Percentiles rank a stretch among this genome's conserved stretches.
Evolutionary conservation across 306 rosid species (phyloP).

Genomic region (Dicorynia guianensis): DNA sequence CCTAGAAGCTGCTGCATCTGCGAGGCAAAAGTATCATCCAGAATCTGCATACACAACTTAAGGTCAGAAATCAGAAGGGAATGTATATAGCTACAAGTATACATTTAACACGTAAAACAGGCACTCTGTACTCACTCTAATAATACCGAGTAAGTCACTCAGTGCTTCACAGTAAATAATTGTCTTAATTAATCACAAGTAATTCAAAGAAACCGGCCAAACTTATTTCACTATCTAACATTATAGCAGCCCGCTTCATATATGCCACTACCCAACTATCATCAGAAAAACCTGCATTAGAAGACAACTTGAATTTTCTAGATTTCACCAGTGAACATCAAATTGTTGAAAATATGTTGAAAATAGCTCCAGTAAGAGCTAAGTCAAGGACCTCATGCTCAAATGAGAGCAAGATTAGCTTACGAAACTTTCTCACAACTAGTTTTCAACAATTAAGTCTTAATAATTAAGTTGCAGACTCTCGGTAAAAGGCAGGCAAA

Average conservation of each 20-base stretch:
- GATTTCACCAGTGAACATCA: too few relatives aligned
- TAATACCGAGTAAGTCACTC: too few relatives aligned
- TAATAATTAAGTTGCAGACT: background rate
- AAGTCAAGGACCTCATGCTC: background rate
- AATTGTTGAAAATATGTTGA: background rate
- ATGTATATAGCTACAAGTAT: background rate
- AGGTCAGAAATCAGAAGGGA: conserved; percentile 32
- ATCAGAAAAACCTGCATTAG: too few relatives aligned
- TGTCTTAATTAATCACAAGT: too few relatives aligned
- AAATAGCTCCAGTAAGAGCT: background rate
- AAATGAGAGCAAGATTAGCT: too few relatives aligned
- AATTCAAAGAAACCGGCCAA: too few relatives aligned
- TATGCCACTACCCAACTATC: too few relatives aligned
- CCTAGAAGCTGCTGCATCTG: conserved; percentile 93
- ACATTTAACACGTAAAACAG: background rate
- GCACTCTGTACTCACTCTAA: too few relatives aligned
- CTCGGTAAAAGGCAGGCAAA: background rate
- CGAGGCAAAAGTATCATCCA: conserved; percentile 90
- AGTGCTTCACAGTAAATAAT: too few relatives aligned
- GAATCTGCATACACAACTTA: conserved; percentile 55
- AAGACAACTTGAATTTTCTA: too few relatives aligned
- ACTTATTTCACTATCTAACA: too few relatives aligned
- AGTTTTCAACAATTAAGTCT: background rate
- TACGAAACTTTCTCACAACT: background rate
- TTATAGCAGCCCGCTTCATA: too few relatives aligned